Conservation (phyloP, 345 rosid genomes). For the Pistacia vera region DNA sequence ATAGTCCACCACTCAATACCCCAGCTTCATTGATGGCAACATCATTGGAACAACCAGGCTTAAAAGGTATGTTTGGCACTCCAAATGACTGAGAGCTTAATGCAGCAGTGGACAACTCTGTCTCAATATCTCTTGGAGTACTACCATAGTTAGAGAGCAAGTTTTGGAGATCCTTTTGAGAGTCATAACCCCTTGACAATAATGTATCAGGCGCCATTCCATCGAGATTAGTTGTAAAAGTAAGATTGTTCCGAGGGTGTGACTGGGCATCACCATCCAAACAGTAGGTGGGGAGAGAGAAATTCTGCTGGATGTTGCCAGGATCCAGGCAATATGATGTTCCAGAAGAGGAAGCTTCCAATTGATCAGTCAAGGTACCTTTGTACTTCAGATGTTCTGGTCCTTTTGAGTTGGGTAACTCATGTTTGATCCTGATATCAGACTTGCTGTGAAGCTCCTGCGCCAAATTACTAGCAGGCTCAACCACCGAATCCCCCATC, state of each 20-base stretch:
- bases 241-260: slow-evolving; percentile 62
- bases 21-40: slow-evolving; percentile 74
- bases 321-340: slow-evolving; percentile 91
- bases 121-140: slow-evolving; percentile 77
- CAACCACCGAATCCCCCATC: slow-evolving; percentile 53
- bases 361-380: slow-evolving; percentile 64
- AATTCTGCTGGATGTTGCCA: slow-evolving; percentile 71
- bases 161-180: slow-evolving; percentile 95
- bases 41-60: slow-evolving; percentile 74
- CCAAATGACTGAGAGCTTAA: slow-evolving; percentile 92
- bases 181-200: slow-evolving; percentile 82
- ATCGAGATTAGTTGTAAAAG: slow-evolving; percentile 63
- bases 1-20: slow-evolving; percentile 72
- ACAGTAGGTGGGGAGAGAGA: slow-evolving; percentile 68
- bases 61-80: slow-evolving; percentile 75
- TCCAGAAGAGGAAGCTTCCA: slow-evolving; percentile 92
- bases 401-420: slow-evolving; percentile 55
- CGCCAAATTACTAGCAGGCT: slow-evolving; percentile 55
- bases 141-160: slow-evolving; percentile 83
- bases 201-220: slow-evolving; percentile 75
- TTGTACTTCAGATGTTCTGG: slow-evolving; percentile 66
- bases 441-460: slow-evolving; percentile 76
- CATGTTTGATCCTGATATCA: slow-evolving; percentile 58
- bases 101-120: slow-evolving; percentile 87
- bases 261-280: slow-evolving; percentile 81